phyloP scores from a whole-genome alignment of 164 flowering plant genomes.

The Vitis amurensis region DNA sequence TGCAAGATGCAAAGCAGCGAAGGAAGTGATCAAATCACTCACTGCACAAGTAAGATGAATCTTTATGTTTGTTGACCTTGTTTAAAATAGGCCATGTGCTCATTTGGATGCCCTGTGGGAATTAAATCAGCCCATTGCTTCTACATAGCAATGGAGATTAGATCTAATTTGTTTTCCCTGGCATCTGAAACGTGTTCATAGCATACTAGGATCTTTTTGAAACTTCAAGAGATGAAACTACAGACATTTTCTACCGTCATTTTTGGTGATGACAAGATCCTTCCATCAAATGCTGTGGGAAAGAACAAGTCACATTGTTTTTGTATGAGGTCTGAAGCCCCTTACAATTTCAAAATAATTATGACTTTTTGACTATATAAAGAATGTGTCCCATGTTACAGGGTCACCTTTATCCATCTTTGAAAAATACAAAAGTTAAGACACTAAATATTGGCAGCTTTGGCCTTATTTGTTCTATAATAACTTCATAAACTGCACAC shows the following conservation, averaged over 20 bases:
- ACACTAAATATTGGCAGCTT: too few relatives aligned
- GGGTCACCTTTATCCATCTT: too few relatives aligned
- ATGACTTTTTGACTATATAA: too few relatives aligned
- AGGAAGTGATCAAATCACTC: slow-evolving; percentile 96
- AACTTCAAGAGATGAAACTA: background rate
- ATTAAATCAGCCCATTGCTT: background rate
- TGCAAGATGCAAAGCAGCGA: slow-evolving; percentile 94
- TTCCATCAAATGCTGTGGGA: background rate
- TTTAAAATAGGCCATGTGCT: background rate
- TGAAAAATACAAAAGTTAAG: too few relatives aligned
- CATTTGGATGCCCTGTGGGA: background rate
- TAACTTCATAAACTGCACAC: too few relatives aligned
- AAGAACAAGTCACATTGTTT: background rate
- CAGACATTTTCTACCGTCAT: background rate
- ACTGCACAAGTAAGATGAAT: slow-evolving; percentile 79
- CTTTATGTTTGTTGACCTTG: slow-evolving; percentile 1
- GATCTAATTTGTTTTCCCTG: background rate
- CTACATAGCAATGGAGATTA: background rate
- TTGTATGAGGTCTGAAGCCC: background rate
- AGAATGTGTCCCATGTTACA: too few relatives aligned
- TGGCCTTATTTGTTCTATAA: too few relatives aligned
- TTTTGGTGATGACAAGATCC: background rate
- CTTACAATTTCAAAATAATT: too few relatives aligned
- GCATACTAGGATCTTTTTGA: background rate
- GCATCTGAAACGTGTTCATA: background rate